Evolutionary conservation across 176 grass and related monocot genomes (phyloP).

Genomic region (Hsuehochloa calcarea): DNA sequence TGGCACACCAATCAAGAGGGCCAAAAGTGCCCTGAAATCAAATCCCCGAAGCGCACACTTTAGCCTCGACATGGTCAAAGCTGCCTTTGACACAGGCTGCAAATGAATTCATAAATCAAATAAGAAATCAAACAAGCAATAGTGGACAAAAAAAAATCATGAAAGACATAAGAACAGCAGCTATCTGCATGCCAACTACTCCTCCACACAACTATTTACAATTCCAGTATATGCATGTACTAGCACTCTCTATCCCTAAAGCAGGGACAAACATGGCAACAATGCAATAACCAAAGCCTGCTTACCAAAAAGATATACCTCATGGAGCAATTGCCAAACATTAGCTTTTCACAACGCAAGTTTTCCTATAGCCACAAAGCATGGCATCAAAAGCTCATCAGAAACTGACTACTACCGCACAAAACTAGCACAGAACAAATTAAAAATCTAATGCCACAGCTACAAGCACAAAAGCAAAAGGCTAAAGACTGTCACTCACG

Average conservation of each 20-base stretch:
- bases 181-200: constrained; percentile 12
- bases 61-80: constrained; percentile 74
- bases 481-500: neutral
- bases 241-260: neutral
- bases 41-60: constrained; percentile 83
- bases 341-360: neutral
- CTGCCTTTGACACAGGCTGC: constrained; percentile 63
- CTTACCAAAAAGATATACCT: constrained; percentile 14
- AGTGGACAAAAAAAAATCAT: neutral
- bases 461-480: constrained; percentile 26
- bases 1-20: constrained; percentile 76
- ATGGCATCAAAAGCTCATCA: constrained; percentile 1
- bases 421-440: constrained; percentile 24
- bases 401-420: neutral
- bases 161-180: constrained; percentile 15
- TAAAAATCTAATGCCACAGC: constrained; percentile 19
- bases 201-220: constrained; percentile 2
- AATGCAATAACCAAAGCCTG: constrained; percentile 16
- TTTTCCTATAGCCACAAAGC: constrained; percentile 13
- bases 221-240: neutral
- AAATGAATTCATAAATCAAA: constrained; percentile 27
- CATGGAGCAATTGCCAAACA: constrained; percentile 28
- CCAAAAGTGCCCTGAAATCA: constrained; percentile 71
- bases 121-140: constrained; percentile 26
- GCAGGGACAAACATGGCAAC: constrained; percentile 15